A percentile compares a stretch with the other conserved stretches of the same genome.
Evolutionary conservation across 331 rosid species (phyloP).

Genomic region (Quercus phellos): DNA sequence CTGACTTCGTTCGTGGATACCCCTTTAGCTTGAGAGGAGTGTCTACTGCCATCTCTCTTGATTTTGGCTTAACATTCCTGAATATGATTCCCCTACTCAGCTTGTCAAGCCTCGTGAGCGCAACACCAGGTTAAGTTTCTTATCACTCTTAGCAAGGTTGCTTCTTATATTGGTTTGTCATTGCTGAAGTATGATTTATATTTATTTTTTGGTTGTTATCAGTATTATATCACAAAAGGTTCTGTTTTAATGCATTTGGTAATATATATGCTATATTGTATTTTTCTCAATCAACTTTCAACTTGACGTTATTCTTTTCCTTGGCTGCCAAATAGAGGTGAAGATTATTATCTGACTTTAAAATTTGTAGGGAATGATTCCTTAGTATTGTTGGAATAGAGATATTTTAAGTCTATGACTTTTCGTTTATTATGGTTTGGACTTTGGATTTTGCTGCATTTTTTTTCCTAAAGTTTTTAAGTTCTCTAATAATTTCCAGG

Average conservation of each 20-base stretch:
- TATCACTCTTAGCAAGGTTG: background rate
- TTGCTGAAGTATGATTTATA: no score
- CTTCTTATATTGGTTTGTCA: no score
- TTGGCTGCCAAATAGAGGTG: background rate
- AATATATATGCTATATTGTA: no score
- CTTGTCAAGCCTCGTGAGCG: slow-evolving; percentile 17
- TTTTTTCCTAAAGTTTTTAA: no score
- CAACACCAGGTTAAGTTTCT: background rate
- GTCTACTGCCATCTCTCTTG: slow-evolving; percentile 2
- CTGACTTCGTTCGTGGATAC: background rate
- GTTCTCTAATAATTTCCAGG: no score
- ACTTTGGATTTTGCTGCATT: no score
- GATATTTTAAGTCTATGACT: no score
- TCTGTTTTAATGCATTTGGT: no score
- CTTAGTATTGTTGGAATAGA: background rate
- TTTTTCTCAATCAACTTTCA: no score
- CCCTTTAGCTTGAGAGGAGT: slow-evolving; percentile 1
- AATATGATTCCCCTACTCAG: slow-evolving; percentile 11
- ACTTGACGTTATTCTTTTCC: background rate
- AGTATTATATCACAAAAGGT: no score
- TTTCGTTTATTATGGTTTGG: no score
- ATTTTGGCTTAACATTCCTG: slow-evolving; percentile 1
- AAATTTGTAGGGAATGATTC: background rate
- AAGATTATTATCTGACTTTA: background rate
- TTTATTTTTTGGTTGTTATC: no score